These are phyloP conservation scores for Leersia perrieri DNA, from an alignment of 176 grass and related monocot genomes.

Conservation along the genomic window DNA sequence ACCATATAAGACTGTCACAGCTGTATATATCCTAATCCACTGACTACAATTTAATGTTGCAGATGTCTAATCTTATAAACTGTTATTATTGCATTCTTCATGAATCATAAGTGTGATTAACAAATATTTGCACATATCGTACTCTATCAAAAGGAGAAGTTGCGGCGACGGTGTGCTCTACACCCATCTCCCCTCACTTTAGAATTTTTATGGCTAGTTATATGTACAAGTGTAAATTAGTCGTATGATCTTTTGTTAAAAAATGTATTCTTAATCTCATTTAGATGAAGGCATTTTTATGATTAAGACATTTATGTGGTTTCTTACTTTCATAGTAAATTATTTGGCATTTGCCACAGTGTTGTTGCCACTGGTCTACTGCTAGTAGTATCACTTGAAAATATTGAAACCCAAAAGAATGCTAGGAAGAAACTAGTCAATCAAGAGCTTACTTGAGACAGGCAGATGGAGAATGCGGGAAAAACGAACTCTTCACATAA, in stretches of 20 bases:
- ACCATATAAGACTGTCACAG: neutral
- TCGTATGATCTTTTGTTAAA: neutral
- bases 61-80: neutral
- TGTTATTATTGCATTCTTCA: neutral
- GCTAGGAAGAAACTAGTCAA: neutral
- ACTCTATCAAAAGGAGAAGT: neutral
- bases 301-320: neutral
- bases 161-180: neutral
- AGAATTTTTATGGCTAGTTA: neutral
- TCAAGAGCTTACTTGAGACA: conserved; percentile 84
- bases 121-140: neutral
- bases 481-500: conserved; percentile 91
- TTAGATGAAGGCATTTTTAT: neutral
- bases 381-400: neutral
- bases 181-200: neutral
- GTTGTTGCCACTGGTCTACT: neutral
- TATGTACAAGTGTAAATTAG: neutral
- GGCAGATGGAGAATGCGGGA: conserved; percentile 74
- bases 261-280: neutral
- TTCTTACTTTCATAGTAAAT: neutral
- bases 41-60: neutral
- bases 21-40: neutral
- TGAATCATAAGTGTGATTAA: neutral
- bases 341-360: neutral
- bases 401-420: neutral